Evolutionary conservation across 73 alveolate species (phyloP).

Genomic region (Paramecium biaurelia): DNA sequence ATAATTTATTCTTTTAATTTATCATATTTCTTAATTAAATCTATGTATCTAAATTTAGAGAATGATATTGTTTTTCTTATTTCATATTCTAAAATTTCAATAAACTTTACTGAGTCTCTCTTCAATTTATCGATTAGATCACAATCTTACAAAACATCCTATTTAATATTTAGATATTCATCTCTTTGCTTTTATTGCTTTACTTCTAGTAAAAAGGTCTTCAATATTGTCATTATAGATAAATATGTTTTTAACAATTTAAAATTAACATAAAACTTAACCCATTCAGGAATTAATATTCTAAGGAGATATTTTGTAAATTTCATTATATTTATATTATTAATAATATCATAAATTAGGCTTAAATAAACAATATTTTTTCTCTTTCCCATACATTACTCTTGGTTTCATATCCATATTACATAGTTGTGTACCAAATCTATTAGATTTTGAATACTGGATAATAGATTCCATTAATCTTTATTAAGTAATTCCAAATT

Average conservation of each 20-base stretch:
- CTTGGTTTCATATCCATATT: background rate
- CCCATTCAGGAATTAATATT: conserved; percentile 40
- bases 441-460: background rate
- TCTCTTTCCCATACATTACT: background rate
- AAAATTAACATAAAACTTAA: conserved; percentile 44
- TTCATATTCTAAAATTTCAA: background rate
- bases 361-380: background rate
- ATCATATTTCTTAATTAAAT: background rate
- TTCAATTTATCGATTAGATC: background rate
- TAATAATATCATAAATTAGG: background rate
- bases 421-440: background rate
- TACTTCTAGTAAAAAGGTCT: background rate
- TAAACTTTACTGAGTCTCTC: background rate
- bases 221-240: conserved; percentile 11
- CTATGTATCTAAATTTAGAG: background rate
- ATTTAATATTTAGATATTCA: background rate
- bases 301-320: conserved; percentile 29
- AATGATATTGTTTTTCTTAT: background rate
- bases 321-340: background rate
- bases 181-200: background rate
- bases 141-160: background rate
- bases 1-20: background rate
- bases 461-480: background rate
- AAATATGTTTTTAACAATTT: conserved; percentile 23
- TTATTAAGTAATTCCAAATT: background rate